Evolutionary conservation across 2,329 filamentous ascomycete genomes (phyloP), one percentile per base, ranked within the genome.

Genomic region (Sarocladium strictum): DNA sequence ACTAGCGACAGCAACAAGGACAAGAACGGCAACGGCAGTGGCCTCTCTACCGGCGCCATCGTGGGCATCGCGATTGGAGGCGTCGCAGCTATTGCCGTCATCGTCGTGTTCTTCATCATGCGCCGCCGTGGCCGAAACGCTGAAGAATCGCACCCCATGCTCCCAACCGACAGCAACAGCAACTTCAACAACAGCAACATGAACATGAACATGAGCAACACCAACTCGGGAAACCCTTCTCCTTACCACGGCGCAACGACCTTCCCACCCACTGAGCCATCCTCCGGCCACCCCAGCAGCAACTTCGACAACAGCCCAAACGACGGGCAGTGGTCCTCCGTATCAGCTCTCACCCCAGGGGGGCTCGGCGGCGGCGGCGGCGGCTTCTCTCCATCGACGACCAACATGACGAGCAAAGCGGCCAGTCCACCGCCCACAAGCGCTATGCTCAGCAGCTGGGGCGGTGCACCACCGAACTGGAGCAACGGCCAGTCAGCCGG

Each of bases 31-130:
- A 56, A 54, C 17, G 32, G 33, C 53, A 53, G 49, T 19, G 57
- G 56, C 21, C 58, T 71, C 5, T 64, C 65, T 2, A 66, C 63
- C 1, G 62, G 61, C 1, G 61, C 63, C 4, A 71, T 67, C 49
- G 63, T 68, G 52, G 70, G 66, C 2, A 59, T 72, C 15, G 67
- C 65, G 29, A 63, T 65, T 0, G 70, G 69, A 29, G 45, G 33
- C 11, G 52, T 55, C 21, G 64, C 51, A 2, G 69, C 68, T 29
- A 58, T 68, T 29, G 62, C 60, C 1, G 47, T 62, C 17, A 59
- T 69, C 5, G 61, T 61, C 2, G 58, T 49, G 0, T 17, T 65
- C 55, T 63, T 63, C 54, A 56, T 65, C 41, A 54, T 68, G 49
- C 65, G 64, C 2, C 63, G 69, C 17, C 62, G 62, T 23, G 60